Conservation (phyloP, 1,284 basidiomycete genomes). For the Cutaneotrichosporon cyanovorans region DNA sequence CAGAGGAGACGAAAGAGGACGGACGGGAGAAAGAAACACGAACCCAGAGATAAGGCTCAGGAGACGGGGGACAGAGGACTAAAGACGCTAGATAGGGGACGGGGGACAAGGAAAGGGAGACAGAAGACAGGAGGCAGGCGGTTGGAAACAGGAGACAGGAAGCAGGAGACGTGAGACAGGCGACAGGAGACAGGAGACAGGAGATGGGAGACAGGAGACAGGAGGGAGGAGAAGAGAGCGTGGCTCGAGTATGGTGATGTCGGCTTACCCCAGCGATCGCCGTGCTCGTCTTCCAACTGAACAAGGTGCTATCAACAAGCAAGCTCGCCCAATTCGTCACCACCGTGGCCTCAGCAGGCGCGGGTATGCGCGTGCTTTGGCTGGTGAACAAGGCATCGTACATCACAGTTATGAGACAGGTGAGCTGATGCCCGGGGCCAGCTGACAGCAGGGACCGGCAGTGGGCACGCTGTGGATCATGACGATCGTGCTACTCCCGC, state of each 20-base stretch:
- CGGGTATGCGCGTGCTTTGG: conserved; percentile 42
- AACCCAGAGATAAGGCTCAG: no score
- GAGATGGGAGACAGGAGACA: no score
- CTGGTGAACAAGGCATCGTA: conserved; percentile 42
- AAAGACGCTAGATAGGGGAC: no score
- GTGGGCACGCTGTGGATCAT: conserved; percentile 45
- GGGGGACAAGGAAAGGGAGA: no score
- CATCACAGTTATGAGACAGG: conserved; percentile 36
- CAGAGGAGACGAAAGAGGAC: no score
- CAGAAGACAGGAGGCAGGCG: no score
- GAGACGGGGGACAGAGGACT: no score
- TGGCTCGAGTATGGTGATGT: background rate
- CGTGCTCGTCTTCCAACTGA: conserved; percentile 37
- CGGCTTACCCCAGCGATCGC: conserved; percentile 26
- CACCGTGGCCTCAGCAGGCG: conserved; percentile 27
- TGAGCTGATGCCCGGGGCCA: conserved; percentile 11
- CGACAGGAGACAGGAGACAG: no score
- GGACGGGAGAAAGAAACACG: no score
- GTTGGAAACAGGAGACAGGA: no score
- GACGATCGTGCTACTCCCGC: conserved; percentile 42
- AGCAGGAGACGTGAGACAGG: no score
- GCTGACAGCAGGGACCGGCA: conserved; percentile 34
- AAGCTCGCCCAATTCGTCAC: conserved; percentile 22
- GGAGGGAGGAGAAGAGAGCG: background rate
- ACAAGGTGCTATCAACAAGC: conserved; percentile 10